Conservation (phyloP, 805 yeast species). For the Candida methanosorbosa region DNA sequence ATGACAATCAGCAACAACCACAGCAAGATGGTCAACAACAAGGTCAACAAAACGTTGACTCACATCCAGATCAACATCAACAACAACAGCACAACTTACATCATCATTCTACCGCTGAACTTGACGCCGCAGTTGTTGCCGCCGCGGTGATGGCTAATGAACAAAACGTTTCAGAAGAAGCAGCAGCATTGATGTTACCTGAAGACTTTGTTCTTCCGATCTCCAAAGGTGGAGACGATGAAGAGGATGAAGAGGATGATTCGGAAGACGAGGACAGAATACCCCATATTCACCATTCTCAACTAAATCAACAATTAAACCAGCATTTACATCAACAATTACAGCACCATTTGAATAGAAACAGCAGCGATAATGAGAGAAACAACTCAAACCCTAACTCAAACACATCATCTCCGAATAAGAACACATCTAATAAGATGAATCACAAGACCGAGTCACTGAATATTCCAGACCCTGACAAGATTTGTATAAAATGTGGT, state of each 20-base stretch:
- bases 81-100: no score
- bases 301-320: constrained; percentile 21
- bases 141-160: constrained; percentile 4
- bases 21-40: background rate
- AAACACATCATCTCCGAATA: no score
- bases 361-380: no score
- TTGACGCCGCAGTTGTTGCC: constrained; percentile 2
- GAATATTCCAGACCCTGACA: constrained; percentile 18
- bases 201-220: constrained; percentile 1
- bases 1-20: background rate
- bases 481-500: constrained; percentile 19
- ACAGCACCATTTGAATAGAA: background rate
- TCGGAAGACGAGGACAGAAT: constrained; percentile 3
- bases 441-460: no score
- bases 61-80: no score
- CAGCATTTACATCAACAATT: constrained; percentile 15
- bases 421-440: no score
- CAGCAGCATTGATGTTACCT: background rate
- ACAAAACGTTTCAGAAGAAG: background rate
- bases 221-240: background rate
- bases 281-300: constrained; percentile 19
- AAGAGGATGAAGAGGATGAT: background rate
- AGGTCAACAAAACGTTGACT: background rate
- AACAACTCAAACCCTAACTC: no score
- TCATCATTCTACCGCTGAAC: background rate